Conservation (phyloP, 2,329 filamentous ascomycete species). For the Davidsoniella eucalypti region DNA sequence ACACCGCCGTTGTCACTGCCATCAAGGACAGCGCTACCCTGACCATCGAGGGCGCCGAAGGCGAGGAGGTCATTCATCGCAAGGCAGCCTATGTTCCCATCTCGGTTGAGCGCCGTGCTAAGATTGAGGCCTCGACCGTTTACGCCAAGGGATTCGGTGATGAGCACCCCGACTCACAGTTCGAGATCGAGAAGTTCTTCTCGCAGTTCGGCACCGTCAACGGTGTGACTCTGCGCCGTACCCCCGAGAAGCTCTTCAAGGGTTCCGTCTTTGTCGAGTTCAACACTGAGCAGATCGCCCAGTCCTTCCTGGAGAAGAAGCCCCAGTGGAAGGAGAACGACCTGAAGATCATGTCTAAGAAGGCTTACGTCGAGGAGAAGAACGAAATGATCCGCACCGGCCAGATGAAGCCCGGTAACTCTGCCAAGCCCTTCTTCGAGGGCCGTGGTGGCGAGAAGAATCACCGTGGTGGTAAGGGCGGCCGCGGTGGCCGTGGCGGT, state of each 20-base stretch:
- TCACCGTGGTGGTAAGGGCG: constrained; percentile 23
- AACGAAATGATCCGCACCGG: constrained; percentile 54
- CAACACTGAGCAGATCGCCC: constrained; percentile 55
- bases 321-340: constrained; percentile 72
- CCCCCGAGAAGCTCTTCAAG: constrained; percentile 64
- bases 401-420: constrained; percentile 42
- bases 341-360: constrained; percentile 74
- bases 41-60: constrained; percentile 56
- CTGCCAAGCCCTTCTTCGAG: constrained; percentile 32
- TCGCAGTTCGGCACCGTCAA: constrained; percentile 62
- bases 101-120: constrained; percentile 40
- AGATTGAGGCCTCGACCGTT: constrained; percentile 56
- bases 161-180: constrained; percentile 70
- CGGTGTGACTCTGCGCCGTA: constrained; percentile 72
- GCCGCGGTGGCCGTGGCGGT: constrained; percentile 16
- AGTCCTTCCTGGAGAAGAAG: constrained; percentile 71
- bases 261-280: constrained; percentile 95
- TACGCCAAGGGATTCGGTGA: constrained; percentile 92
- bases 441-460: constrained; percentile 22
- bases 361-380: constrained; percentile 70
- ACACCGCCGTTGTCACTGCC: constrained; percentile 66
- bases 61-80: constrained; percentile 56
- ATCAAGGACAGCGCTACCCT: constrained; percentile 62
- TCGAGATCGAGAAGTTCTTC: constrained; percentile 90
- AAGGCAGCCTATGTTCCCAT: constrained; percentile 49